Percentiles rank a stretch among this genome's conserved stretches.
Conservation (phyloP, 176 grass and related monocot species). For the Bothriochloa decipiens region DNA sequence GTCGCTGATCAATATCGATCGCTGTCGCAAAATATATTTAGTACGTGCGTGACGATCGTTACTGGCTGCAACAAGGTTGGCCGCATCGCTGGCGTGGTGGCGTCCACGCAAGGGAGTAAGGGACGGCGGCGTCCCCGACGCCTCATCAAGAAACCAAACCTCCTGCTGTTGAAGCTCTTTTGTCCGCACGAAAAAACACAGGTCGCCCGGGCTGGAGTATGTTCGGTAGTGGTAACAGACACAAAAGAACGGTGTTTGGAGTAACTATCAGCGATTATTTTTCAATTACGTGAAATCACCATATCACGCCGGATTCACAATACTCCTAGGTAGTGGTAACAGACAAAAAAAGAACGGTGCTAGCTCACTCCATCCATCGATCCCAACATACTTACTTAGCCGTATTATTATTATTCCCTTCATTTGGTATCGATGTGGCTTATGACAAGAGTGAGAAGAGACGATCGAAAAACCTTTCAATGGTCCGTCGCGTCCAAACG, state of each 20-base stretch:
- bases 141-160: background rate
- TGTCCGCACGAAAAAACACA: background rate
- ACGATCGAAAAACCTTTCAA: background rate
- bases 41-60: background rate
- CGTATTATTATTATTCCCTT: background rate
- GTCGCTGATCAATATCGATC: background rate
- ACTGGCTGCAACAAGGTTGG: background rate
- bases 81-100: background rate
- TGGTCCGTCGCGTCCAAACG: background rate
- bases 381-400: too few species aligned
- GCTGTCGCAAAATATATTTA: background rate
- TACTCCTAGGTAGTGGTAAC: too few species aligned
- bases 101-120: slow-evolving; percentile 27
- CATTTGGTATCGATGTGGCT: background rate
- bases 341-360: too few species aligned
- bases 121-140: background rate
- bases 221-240: slow-evolving; percentile 31
- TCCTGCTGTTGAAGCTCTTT: background rate
- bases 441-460: too few species aligned
- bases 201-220: background rate
- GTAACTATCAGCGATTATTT: slow-evolving; percentile 7
- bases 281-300: background rate
- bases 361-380: too few species aligned
- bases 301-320: background rate
- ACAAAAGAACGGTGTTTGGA: background rate